Conservation (phyloP, 2,329 filamentous ascomycete species). For the Colletotrichum scovillei region DNA sequence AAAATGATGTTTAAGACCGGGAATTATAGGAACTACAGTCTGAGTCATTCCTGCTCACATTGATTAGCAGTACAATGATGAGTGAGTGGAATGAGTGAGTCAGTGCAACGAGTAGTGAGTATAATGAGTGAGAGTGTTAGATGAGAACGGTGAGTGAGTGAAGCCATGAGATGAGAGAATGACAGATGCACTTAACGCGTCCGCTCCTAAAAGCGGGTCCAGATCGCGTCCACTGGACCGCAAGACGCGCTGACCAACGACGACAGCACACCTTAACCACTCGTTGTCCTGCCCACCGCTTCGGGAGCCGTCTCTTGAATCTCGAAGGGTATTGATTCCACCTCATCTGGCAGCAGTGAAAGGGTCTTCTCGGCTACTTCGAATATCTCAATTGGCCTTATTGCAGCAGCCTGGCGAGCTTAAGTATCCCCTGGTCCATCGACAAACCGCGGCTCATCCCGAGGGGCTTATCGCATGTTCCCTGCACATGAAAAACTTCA, state of each 20-base stretch:
- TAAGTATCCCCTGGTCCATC: background rate
- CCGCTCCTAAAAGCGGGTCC: background rate
- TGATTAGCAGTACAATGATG: background rate
- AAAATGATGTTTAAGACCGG: too few relatives aligned
- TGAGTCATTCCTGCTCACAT: too few relatives aligned
- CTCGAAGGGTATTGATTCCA: background rate
- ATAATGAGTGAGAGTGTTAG: background rate
- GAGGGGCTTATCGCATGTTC: background rate
- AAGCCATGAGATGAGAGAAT: background rate
- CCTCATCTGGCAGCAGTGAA: background rate
- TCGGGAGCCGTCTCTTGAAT: background rate
- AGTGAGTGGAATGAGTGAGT: background rate
- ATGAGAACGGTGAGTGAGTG: background rate
- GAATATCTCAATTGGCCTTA: background rate
- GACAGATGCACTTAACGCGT: slow-evolving; percentile 24
- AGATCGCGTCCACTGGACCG: slow-evolving; percentile 6
- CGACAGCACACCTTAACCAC: background rate
- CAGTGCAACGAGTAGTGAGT: too few relatives aligned
- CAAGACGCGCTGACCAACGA: slow-evolving; percentile 19
- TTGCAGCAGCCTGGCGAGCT: background rate
- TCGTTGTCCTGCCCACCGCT: background rate
- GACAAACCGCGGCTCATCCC: slow-evolving; percentile 9
- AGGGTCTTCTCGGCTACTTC: background rate
- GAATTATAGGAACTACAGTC: too few relatives aligned
- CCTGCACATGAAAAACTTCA: slow-evolving; percentile 25